Base-by-base conservation (phyloP, 345 rosid genomes). In the Abelmoschus esculentus region DNA sequence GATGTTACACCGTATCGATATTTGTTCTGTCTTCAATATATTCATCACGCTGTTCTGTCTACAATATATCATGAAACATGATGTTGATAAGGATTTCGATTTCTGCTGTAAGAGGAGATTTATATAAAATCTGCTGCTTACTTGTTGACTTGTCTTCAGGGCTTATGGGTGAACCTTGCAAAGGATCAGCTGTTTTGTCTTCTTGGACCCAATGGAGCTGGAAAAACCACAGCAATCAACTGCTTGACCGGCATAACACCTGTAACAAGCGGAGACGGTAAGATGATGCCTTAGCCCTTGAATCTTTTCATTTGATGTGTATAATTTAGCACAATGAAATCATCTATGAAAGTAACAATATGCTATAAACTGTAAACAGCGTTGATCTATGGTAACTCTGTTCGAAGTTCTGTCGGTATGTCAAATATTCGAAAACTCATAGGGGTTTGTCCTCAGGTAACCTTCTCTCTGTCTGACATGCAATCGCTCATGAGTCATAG, bases 391-490 rank as follows among this genome's bases (percentile, higher is more conserved):
- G 91, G 96, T 66, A 28, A 83, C 77, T 93, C 97, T 1, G 79
- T 89, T 73, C 79, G 89, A 78, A 89, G 87, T 79, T 80, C 92
- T 13, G 87, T 86, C 67, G 93, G 95, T 68, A 87, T 91, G 98
- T 83, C 98, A 74, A 89, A 85, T 76, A 86, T 93, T 76, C 84
- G 82, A 65, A 81, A 78, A 80, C 73, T 86, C 19, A 89, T 89
- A 3, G 98, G 98, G 65, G 95, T 93, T 78, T 93, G 97, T 82
- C 98, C 97, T 64, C 98, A 89, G 96, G 98, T 93, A 46, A 26
- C 36, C 12, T 22, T 22, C 11, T 67, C 36, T 70, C 36, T 55
- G 15, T 46, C 50, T 46, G 49, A 14, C 26, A 40, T 57, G 22
- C 52, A 22, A 0, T 6, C 12, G 1, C 5, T 0, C 34, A 13